These are phyloP conservation scores for Aspergillus tanneri DNA, from an alignment of 2,329 filamentous ascomycete genomes.

Conservation along the genomic window DNA sequence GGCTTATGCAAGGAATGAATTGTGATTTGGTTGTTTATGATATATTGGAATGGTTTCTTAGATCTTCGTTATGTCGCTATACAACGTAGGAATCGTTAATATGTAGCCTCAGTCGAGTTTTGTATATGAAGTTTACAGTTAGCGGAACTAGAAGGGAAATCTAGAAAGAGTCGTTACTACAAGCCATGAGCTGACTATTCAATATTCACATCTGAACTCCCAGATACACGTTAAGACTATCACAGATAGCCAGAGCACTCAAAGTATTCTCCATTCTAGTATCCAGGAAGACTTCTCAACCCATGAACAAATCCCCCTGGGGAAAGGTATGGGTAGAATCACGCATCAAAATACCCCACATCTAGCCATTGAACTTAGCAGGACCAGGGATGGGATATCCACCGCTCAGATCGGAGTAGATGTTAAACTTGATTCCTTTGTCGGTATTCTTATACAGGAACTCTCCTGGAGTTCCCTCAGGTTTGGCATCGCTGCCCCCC, in stretches of 20 bases:
- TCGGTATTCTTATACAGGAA: constrained; percentile 58
- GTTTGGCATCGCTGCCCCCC: constrained; percentile 51
- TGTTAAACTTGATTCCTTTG: constrained; percentile 59
- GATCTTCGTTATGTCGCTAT: neutral
- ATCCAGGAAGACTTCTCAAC: no score
- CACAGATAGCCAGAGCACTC: no score
- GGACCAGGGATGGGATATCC: constrained; percentile 57
- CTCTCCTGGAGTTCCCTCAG: constrained; percentile 53
- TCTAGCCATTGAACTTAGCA: constrained; percentile 19
- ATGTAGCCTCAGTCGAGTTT: no score
- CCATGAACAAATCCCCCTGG: constrained; percentile 28
- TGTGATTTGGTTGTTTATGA: neutral
- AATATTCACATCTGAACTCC: no score
- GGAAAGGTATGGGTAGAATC: neutral
- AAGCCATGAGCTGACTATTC: no score
- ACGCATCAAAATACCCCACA: constrained; percentile 47
- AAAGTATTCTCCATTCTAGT: no score
- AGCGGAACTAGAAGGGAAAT: no score
- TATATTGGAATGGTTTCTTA: neutral
- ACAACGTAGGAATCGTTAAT: no score
- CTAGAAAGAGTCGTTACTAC: no score
- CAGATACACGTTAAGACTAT: no score
- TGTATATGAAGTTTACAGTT: no score
- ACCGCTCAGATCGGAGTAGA: constrained; percentile 51
- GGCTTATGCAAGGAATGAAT: constrained; percentile 32